Evolutionary conservation across 257 asterid species (phyloP), one percentile per base, ranked within the genome.

Genomic region (Euphrasia confusa): DNA sequence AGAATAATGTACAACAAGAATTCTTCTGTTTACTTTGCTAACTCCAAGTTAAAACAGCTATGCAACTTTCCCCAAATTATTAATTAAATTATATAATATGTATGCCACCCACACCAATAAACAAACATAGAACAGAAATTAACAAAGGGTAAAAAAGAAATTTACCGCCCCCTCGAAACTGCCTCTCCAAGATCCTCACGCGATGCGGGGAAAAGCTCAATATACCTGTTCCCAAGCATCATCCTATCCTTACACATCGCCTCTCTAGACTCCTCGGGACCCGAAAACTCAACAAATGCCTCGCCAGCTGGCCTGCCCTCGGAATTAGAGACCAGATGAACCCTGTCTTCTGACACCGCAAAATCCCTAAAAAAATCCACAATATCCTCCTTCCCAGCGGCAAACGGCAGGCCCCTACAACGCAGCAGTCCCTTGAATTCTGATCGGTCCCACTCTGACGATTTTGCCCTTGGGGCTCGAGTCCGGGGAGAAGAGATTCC

Each of bases 271-370:
- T 92, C 99, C 68, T 92, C 93, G 10, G 96, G 71, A 71, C 77
- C 82, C 18, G 77, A 83, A 80, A 92, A 92, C 77, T 92, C 99
- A 63, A 86, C 99, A 78, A 78, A 83, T 1, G 97, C 97, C 83
- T 92, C 99, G 65, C 99, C 97, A 35, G 95, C 88, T 7, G 99
- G 82, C 72, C 95, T 80, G 45, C 97, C 96, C 74, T 84, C 95
- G 3, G 88, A 79, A 70, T 80, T 89, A 48, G 84, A 80, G 15
- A 90, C 76, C 55, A 92, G 67, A 68, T 85, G 83, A 71, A 92
- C 77, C 71, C 83, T 83, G 42, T 86, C 94, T 68, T 84, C 96
- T 10, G 82, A 37, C 33, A 92, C 77, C 49, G 45, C 78, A 69
- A 84, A 92, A 73, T 82, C 96, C 74, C 86, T 77, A 60, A 92